Evolutionary conservation across 1,284 basidiomycete species (phyloP).

Genomic region (Cutaneotrichosporon dermatis): DNA sequence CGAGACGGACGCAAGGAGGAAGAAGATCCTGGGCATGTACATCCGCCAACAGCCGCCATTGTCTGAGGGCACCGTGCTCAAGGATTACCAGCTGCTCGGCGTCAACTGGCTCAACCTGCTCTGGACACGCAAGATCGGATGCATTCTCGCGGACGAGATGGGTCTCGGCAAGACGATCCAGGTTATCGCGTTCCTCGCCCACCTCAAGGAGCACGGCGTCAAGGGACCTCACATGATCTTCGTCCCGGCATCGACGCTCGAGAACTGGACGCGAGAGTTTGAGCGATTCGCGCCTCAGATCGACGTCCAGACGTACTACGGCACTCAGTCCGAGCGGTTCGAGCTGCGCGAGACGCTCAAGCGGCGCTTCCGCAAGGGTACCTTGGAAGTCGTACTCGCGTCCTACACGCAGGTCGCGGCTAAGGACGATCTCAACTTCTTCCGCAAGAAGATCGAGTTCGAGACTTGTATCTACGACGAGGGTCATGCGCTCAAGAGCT

Average conservation of each 20-base stretch:
- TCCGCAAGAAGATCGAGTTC: constrained; percentile 79
- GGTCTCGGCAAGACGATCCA: constrained; percentile 90
- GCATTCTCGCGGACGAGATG: constrained; percentile 98
- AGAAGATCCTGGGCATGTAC: constrained; percentile 50
- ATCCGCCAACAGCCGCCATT: constrained; percentile 70
- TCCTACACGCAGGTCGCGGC: constrained; percentile 92
- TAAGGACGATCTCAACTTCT: constrained; percentile 83
- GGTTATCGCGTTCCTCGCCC: constrained; percentile 93
- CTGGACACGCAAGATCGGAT: constrained; percentile 74
- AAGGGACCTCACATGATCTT: constrained; percentile 88
- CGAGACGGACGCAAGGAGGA: constrained; percentile 35
- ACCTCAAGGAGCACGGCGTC: constrained; percentile 71
- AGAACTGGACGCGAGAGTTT: constrained; percentile 98
- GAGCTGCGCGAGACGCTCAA: constrained; percentile 64
- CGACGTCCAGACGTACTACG: constrained; percentile 89
- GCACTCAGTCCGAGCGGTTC: constrained; percentile 80
- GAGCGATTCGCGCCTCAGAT: constrained; percentile 79
- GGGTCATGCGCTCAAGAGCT: constrained; percentile 94
- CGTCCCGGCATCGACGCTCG: constrained; percentile 92
- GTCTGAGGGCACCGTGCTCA: constrained; percentile 68
- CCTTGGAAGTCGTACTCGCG: constrained; percentile 91
- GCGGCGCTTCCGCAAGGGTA: constrained; percentile 57
- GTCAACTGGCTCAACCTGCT: constrained; percentile 94
- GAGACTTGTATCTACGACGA: constrained; percentile 94
- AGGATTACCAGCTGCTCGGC: constrained; percentile 96